phyloP scores from a whole-genome alignment of 176 grass and related monocot genomes.

The Themeda triandra region DNA sequence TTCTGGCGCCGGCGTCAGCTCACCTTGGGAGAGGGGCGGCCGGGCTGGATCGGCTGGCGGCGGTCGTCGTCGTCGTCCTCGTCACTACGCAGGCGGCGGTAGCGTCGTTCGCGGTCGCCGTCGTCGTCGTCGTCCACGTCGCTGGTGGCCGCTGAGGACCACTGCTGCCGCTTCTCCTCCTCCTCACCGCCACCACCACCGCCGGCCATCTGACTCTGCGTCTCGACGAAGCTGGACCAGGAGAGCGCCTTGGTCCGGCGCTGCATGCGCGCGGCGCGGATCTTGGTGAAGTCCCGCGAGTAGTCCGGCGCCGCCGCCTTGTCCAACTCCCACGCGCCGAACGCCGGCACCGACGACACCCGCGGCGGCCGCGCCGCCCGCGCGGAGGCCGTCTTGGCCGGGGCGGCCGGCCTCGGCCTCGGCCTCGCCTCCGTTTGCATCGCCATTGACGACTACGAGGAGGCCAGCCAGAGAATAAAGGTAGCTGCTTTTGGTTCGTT shows the following conservation, averaged over 20 bases:
- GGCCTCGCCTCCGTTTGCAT: not conserved
- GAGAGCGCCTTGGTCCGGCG: conserved; percentile 46
- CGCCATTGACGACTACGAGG: not conserved
- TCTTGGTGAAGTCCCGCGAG: conserved; percentile 70
- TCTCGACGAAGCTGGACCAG: conserved; percentile 36
- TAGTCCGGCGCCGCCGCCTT: conserved; percentile 46
- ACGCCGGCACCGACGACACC: conserved; percentile 56
- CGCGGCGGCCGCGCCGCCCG: not conserved
- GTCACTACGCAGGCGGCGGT: conserved; percentile 15
- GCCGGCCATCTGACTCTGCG: too few species aligned
- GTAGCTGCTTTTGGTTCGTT: too few species aligned
- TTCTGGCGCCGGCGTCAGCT: not conserved
- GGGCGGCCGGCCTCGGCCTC: too few species aligned
- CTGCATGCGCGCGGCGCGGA: conserved; percentile 58
- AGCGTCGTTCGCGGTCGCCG: not conserved
- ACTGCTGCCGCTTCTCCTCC: not conserved
- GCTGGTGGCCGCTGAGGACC: not conserved
- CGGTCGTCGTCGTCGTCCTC: not conserved
- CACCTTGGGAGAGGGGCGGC: conserved; percentile 26
- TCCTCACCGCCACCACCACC: accelerated
- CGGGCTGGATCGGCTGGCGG: conserved; percentile 14
- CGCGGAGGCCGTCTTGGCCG: too few species aligned
- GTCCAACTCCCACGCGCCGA: conserved; percentile 65
- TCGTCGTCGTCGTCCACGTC: not conserved
- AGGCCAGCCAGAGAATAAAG: too few species aligned